Conservation (phyloP, 805 yeast species). For the Ogataea kodamae region DNA sequence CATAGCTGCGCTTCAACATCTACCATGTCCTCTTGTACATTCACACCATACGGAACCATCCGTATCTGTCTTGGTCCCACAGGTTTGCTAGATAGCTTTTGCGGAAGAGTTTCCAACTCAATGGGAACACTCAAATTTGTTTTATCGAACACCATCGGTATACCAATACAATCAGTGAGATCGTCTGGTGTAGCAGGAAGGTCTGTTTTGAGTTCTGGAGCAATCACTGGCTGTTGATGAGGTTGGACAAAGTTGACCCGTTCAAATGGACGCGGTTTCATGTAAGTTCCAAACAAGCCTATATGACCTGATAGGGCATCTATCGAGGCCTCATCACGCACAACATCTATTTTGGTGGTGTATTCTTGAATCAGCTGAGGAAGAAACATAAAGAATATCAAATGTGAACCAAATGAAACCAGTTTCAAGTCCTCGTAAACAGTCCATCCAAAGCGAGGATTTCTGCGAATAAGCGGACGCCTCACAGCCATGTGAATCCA, state of each 20-base stretch:
- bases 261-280: constrained; percentile 2
- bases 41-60: constrained; percentile 7
- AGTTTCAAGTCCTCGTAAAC: constrained; percentile 29
- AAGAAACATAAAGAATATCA: constrained; percentile 29
- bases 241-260: constrained; percentile 4
- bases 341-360: constrained; percentile 29
- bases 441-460: constrained; percentile 21
- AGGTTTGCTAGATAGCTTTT: constrained; percentile 1
- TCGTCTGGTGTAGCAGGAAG: constrained; percentile 24
- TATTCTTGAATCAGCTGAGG: constrained; percentile 29
- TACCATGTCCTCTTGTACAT: not conserved
- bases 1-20: constrained; percentile 2
- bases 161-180: constrained; percentile 17
- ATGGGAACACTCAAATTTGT: constrained; percentile 12
- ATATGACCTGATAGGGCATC: constrained; percentile 15
- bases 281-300: constrained; percentile 1
- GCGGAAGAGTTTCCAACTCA: constrained; percentile 9
- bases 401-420: constrained; percentile 31
- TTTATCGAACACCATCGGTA: constrained; percentile 13
- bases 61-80: not conserved
- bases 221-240: not conserved
- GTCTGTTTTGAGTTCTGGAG: not conserved
- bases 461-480: constrained; percentile 11
- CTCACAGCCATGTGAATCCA: constrained; percentile 13
- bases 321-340: constrained; percentile 25